Conservation (phyloP, 73 alveolate species). For the Durusdinium trenchii region DNA sequence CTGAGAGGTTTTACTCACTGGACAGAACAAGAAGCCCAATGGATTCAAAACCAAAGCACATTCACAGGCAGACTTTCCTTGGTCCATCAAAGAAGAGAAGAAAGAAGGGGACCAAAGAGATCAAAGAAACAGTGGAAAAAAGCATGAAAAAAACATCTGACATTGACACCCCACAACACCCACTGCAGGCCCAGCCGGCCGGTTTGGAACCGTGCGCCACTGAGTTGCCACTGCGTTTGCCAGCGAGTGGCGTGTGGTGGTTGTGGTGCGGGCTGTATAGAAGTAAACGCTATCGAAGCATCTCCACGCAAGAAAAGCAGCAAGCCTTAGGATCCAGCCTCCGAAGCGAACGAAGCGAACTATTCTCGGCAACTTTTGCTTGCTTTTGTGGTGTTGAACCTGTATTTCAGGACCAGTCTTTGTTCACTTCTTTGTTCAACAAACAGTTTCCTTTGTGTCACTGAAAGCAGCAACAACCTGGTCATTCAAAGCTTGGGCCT, state of each 20-base stretch:
- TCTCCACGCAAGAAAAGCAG: neutral
- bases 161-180: neutral
- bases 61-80: no score
- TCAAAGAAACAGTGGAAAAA: no score
- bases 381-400: neutral
- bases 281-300: slow-evolving; percentile 19
- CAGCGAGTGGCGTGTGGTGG: neutral
- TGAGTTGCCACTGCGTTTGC: neutral
- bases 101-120: no score
- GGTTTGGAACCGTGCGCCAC: no score
- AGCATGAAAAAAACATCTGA: neutral
- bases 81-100: no score
- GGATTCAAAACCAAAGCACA: no score
- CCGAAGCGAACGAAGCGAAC: no score
- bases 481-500: no score
- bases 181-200: neutral
- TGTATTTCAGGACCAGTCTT: neutral
- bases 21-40: no score
- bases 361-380: neutral
- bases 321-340: neutral
- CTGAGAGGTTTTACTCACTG: neutral
- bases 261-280: slow-evolving; percentile 11
- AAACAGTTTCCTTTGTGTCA: no score
- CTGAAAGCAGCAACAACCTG: no score
- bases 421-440: no score